Evolutionary conservation across 2,329 filamentous ascomycete species (phyloP), one percentile per base, ranked within the genome.

Genomic region (Penicillium psychrosexuale): DNA sequence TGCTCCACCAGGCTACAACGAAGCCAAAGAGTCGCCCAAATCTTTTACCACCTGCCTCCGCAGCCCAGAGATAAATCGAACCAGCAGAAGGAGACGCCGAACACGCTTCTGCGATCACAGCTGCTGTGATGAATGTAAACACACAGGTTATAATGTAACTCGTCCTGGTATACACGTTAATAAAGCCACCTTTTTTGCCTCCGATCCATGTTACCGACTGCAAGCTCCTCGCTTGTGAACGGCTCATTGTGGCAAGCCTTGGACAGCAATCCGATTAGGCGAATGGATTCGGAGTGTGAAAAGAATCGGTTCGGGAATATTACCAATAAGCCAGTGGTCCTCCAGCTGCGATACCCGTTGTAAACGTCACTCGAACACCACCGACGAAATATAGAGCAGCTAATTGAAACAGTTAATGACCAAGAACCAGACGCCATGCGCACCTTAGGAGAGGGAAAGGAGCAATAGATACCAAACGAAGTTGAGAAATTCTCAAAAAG

Each of bases 301-400:
- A n/a, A n/a, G 6, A 6, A 12, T 38, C 17, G 4, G 11, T 38
- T 38, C 11, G 12, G 17, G 2, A 38, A 22, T 5, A 7, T 38
- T 34, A 39, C 37, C 37, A 85, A 63, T 85, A 85, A 5, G 83
- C 83, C 47, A 84, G 67, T 57, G 82, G 82, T 36, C 82, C 83
- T 49, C 83, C 83, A 17, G 82, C 82, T 27, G 80, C 82, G 34
- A 85, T 83, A 58, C 83, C 83, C 9, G 82, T 85, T 15, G 79
- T 83, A 65, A 83, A 85, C 0, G 82, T 84, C 3, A 83, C 81
- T 36, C 82, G 78, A 34, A 84, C 80, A 55, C 80, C 83, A 33
- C 83, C 83, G 43, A 85, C 78, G 53, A 84, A 84, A 67, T 84
- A 85, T 2, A 85, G 72, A 1, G 83, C 83, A 57, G 83, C 82